A percentile compares a stretch with the other conserved stretches of the same genome.
phyloP scores from a whole-genome alignment of 148 eudicot genomes.

The Oxyria digyna region DNA sequence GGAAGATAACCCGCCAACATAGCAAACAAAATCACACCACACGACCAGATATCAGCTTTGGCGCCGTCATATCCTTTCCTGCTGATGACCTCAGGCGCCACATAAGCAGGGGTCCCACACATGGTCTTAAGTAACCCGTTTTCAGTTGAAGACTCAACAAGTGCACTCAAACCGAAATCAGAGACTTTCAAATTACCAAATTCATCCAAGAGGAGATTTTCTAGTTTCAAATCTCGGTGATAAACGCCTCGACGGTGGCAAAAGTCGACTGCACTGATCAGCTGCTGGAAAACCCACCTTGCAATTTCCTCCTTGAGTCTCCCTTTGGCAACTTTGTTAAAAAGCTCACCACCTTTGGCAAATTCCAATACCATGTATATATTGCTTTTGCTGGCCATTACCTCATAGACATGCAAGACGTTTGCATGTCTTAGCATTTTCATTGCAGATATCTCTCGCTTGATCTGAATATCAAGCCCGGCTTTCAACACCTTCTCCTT shows the following conservation, averaged over 20 bases:
- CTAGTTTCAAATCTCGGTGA: slow-evolving; percentile 51
- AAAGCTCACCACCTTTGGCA: slow-evolving; percentile 49
- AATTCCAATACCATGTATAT: slow-evolving; percentile 43
- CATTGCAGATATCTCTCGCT: slow-evolving; percentile 49
- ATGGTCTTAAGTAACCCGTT: slow-evolving; percentile 37
- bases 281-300: slow-evolving; percentile 43
- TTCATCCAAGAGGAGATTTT: slow-evolving; percentile 36
- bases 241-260: slow-evolving; percentile 52
- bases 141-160: slow-evolving; percentile 23
- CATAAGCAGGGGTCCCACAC: slow-evolving; percentile 59
- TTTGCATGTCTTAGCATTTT: slow-evolving; percentile 36
- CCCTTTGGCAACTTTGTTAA: slow-evolving; percentile 26
- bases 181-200: slow-evolving; percentile 32
- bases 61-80: slow-evolving; percentile 32
- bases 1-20: slow-evolving; percentile 37
- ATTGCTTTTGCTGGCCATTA: slow-evolving; percentile 46
- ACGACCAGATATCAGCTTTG: slow-evolving; percentile 45
- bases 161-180: slow-evolving; percentile 54
- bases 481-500: slow-evolving; percentile 37
- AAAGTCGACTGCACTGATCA: slow-evolving; percentile 42
- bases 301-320: slow-evolving; percentile 28
- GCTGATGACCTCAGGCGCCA: slow-evolving; percentile 45
- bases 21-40: slow-evolving; percentile 42
- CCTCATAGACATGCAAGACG: slow-evolving; percentile 48
- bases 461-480: slow-evolving; percentile 40